phyloP scores from a whole-genome alignment of 1,139 yeast genomes.

The Waltiozyma sp. region DNA sequence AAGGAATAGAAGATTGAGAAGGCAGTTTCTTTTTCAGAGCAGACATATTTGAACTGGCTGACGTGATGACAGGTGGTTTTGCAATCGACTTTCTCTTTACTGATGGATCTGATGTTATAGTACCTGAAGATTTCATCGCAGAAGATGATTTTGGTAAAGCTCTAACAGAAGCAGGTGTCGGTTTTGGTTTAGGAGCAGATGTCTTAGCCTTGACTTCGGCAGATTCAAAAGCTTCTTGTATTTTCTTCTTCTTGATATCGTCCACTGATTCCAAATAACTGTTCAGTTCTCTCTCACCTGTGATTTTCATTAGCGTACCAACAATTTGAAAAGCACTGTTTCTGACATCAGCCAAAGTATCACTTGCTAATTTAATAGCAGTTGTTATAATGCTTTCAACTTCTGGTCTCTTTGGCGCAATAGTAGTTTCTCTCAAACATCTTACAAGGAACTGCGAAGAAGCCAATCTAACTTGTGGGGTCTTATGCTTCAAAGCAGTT shows the following conservation, averaged over 20 bases:
- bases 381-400: conserved; percentile 44
- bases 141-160: conserved; percentile 2
- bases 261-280: conserved; percentile 59
- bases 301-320: conserved; percentile 74
- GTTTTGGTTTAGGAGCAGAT: conserved; percentile 9
- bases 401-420: conserved; percentile 42
- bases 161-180: conserved; percentile 4
- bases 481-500: conserved; percentile 57
- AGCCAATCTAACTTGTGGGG: conserved; percentile 75
- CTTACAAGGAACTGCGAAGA: conserved; percentile 54
- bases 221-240: conserved; percentile 44
- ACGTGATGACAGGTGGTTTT: conserved; percentile 4
- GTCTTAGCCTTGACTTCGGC: conserved; percentile 42
- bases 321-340: conserved; percentile 68
- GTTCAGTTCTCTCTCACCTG: conserved; percentile 61
- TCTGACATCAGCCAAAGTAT: conserved; percentile 80
- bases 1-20: conserved; percentile 32
- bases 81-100: conserved; percentile 9
- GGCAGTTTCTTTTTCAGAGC: conserved; percentile 8
- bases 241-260: conserved; percentile 60
- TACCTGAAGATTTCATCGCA: background rate
- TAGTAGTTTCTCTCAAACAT: conserved; percentile 43
- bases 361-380: conserved; percentile 51
- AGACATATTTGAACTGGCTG: background rate
- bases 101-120: conserved; percentile 1